Conservation (phyloP, 345 rosid genomes). For the Mangifera indica region DNA sequence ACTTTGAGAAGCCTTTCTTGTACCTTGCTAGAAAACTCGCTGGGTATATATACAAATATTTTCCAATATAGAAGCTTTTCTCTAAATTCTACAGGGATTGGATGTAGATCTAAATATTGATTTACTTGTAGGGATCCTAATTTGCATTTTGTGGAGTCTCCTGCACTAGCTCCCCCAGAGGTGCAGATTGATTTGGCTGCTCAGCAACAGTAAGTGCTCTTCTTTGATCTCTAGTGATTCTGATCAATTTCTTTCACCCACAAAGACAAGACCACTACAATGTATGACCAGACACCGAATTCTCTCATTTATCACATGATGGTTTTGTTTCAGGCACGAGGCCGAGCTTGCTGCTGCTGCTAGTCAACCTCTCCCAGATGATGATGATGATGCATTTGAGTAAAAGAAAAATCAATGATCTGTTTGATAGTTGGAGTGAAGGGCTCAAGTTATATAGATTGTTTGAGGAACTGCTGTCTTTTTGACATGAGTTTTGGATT, state of each 20-base stretch:
- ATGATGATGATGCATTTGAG: constrained; percentile 44
- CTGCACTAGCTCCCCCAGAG: constrained; percentile 53
- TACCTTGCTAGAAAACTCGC: constrained; percentile 59
- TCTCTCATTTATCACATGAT: background rate
- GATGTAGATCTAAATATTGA: background rate
- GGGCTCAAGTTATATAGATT: background rate
- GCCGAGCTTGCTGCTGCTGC: constrained; percentile 44
- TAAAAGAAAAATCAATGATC: constrained; percentile 5
- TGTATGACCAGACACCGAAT: background rate
- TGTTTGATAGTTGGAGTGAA: constrained; percentile 11
- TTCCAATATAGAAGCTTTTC: background rate
- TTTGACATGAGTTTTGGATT: constrained; percentile 16
- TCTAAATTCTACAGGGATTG: background rate
- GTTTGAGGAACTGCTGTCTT: constrained; percentile 15
- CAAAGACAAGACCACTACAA: background rate
- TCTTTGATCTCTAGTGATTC: too few species aligned
- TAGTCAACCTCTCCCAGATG: constrained; percentile 40
- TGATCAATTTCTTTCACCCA: background rate
- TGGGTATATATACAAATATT: constrained; percentile 28
- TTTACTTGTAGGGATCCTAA: constrained; percentile 44
- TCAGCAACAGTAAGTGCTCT: constrained; percentile 40
- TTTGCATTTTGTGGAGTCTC: constrained; percentile 50
- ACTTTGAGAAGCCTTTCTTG: constrained; percentile 56
- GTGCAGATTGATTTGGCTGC: constrained; percentile 44
- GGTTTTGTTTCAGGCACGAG: constrained; percentile 36